These are phyloP conservation scores for Tetrahymena thermophila DNA, from an alignment of 73 alveolate species.

Conservation along the genomic window DNA sequence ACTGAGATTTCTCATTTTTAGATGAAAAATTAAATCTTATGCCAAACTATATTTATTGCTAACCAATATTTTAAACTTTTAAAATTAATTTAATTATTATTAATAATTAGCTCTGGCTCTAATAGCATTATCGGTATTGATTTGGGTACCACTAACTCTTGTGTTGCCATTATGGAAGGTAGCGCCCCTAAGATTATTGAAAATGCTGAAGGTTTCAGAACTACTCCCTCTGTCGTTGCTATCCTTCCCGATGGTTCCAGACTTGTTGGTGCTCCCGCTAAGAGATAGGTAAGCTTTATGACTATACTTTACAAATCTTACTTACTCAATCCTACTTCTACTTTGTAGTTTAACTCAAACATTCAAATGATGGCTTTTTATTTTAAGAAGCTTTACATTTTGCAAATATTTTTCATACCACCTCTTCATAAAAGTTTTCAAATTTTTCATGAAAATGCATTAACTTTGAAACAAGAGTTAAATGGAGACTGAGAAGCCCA, in stretches of 20 bases:
- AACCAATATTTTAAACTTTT: not conserved
- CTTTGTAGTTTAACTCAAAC: not conserved
- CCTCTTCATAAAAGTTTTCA: not conserved
- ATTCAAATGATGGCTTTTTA: not conserved
- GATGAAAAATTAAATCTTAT: not conserved
- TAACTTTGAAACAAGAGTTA: not conserved
- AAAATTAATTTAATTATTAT: not conserved
- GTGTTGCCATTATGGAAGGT: slow-evolving; percentile 95
- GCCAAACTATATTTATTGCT: not conserved
- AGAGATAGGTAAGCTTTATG: slow-evolving; percentile 42
- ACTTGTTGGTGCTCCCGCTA: slow-evolving; percentile 83
- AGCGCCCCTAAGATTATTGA: slow-evolving; percentile 85
- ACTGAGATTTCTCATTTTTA: not conserved
- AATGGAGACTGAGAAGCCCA: not conserved
- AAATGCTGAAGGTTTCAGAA: slow-evolving; percentile 95
- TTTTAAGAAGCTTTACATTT: not conserved
- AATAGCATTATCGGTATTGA: slow-evolving; percentile 90
- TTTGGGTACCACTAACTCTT: slow-evolving; percentile 98
- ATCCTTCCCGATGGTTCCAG: slow-evolving; percentile 80
- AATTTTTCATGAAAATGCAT: not conserved
- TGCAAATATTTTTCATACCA: not conserved
- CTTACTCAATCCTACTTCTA: not conserved
- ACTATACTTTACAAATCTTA: not conserved
- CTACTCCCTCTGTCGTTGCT: slow-evolving; percentile 97
- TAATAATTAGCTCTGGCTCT: not conserved